Base-by-base conservation (phyloP, 495 filamentous ascomycete species). In the Articulospora tetracladia region DNA sequence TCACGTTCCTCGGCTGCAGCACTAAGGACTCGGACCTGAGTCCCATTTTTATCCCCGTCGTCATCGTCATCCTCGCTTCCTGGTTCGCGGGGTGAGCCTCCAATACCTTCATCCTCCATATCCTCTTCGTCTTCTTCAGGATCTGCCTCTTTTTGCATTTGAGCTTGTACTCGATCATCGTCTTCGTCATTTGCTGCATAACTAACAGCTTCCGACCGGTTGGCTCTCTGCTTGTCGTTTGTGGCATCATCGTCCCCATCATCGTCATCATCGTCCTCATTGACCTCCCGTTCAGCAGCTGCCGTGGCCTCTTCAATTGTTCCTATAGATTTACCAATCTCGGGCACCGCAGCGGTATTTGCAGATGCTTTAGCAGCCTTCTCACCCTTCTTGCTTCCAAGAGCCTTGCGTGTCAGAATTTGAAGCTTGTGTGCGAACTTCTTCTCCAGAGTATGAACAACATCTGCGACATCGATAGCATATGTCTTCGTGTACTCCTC, bases 171-270 rank as follows among this genome's bases (percentile, higher is more conserved):
- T 20, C 74, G 84, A 63, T 92, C 85, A 69, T 98, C 94, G 6
- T 90, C 95, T 28, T 96, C 93, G 66, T 98, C 93, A 28, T 92
- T 92, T 7, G 82, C 92, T 36, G 89, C 95, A 69, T 98, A 98
- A 13, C 89, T 91, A 8, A 93, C 84, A 32, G 86, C 89, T 73
- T 97, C 89, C 48, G 76, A 73, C 49, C 88, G 82, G 70, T 94
- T 93, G 17, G 85, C 82, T 55, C 77, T 81, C 65, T 87, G 82
- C 72, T 91, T 90, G 57, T 86, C 83, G 55, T 85, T 84, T 30
- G 94, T 96, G 49, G 92, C 92, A 70, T 97, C 93, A 59, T 89
- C 92, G 57, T 90, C 90, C 13, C 83, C 89, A 50, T 88, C 91
- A 46, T 90, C 89, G 48, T 87, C 83, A 55, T 86, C 84, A 47